Percentiles rank a stretch among this genome's conserved stretches.
Conservation (phyloP, 2,329 filamentous ascomycete genomes). For the Fusarium transvaalense region DNA sequence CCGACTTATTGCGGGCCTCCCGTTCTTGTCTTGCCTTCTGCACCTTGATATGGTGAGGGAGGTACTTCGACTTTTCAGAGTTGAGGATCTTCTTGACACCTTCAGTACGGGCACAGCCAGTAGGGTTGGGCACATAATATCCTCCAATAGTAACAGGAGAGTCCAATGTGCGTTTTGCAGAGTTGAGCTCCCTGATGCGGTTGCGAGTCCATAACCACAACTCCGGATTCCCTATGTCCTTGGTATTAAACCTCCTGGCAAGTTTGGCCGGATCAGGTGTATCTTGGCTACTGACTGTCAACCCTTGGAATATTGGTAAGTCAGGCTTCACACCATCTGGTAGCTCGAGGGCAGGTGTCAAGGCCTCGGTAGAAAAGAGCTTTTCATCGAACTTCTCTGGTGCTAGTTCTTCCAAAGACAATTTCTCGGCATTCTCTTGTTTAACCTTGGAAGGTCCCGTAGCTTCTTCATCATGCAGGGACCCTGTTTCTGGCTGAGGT, state of each 20-base stretch:
- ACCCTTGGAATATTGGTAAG: constrained; percentile 58
- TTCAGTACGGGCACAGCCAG: constrained; percentile 90
- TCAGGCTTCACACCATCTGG: constrained; percentile 61
- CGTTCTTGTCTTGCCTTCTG: constrained; percentile 91
- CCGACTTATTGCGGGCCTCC: constrained; percentile 79
- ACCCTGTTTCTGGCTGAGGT: constrained; percentile 63
- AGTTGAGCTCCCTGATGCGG: constrained; percentile 68
- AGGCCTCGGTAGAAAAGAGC: constrained; percentile 63
- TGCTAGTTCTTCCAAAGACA: constrained; percentile 49
- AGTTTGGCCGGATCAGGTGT: constrained; percentile 63
- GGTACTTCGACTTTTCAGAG: constrained; percentile 96
- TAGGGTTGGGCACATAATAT: constrained; percentile 86
- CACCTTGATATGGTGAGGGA: constrained; percentile 97
- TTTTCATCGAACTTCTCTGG: constrained; percentile 61
- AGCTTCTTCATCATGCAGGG: constrained; percentile 55
- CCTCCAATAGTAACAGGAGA: constrained; percentile 65
- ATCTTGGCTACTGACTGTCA: constrained; percentile 61
- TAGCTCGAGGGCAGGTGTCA: constrained; percentile 59
- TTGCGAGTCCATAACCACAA: constrained; percentile 70
- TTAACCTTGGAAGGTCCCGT: constrained; percentile 33
- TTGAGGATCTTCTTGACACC: constrained; percentile 96
- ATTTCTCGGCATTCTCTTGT: constrained; percentile 31
- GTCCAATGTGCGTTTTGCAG: constrained; percentile 46
- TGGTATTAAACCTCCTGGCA: constrained; percentile 60
- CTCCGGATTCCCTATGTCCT: constrained; percentile 62